phyloP scores from a whole-genome alignment of 2,329 filamentous ascomycete species.

The Epichloe coenophiala region DNA sequence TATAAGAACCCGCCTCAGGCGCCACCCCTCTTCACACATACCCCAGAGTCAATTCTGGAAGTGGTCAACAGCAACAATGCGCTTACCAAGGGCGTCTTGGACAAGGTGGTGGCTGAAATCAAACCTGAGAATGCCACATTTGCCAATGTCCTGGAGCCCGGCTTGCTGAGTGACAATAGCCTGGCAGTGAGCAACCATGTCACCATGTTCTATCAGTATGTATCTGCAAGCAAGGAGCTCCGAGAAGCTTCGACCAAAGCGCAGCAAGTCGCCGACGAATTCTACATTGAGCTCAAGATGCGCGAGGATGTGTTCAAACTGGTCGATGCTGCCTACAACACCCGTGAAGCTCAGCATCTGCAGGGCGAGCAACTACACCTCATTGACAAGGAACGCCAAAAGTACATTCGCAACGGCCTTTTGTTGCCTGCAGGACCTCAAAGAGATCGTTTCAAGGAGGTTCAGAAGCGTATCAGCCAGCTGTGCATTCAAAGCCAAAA shows the following conservation, averaged over 20 bases:
- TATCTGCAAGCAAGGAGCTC: constrained; percentile 53
- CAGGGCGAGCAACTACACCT: constrained; percentile 59
- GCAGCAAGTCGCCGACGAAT: constrained; percentile 63
- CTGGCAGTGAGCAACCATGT: constrained; percentile 48
- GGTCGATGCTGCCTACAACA: constrained; percentile 44
- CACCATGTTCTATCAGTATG: constrained; percentile 68
- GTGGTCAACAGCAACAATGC: constrained; percentile 56
- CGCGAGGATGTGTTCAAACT: constrained; percentile 66
- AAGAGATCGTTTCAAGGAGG: constrained; percentile 72
- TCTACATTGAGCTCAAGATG: constrained; percentile 66
- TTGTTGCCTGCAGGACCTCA: constrained; percentile 55
- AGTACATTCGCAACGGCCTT: constrained; percentile 64
- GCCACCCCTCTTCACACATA: constrained; percentile 65
- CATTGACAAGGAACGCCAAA: constrained; percentile 65
- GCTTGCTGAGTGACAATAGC: constrained; percentile 60
- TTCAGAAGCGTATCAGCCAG: constrained; percentile 66
- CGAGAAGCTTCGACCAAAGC: constrained; percentile 66
- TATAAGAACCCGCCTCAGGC: constrained; percentile 65
- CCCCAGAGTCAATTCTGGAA: constrained; percentile 51
- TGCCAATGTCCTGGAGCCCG: constrained; percentile 45
- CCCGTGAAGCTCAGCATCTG: constrained; percentile 37
- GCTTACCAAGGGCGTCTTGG: constrained; percentile 46
- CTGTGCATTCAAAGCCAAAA: constrained; percentile 66
- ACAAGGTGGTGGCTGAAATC: constrained; percentile 53
- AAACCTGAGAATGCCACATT: constrained; percentile 39